Percentiles rank a stretch among this genome's conserved stretches.
Conservation (phyloP, 352 stramenopile genomes). For the Globisporangium sylvaticum region DNA sequence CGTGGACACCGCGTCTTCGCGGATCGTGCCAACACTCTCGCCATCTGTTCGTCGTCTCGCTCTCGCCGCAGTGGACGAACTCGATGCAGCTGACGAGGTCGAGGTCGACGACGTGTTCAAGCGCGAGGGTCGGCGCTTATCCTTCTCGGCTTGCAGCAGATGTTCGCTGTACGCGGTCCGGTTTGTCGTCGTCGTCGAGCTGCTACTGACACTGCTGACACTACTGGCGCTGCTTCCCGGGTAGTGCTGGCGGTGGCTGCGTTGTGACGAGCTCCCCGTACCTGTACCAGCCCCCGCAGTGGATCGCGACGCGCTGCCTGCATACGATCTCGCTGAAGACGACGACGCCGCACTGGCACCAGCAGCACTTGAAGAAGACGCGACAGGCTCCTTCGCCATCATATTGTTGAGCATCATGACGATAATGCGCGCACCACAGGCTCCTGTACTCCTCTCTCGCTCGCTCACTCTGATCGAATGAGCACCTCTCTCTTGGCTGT, state of each 20-base stretch:
- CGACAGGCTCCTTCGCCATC: neutral
- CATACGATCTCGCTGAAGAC: neutral
- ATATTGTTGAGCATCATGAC: conserved; percentile 10
- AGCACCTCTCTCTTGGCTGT: neutral
- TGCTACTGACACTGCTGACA: conserved; percentile 17
- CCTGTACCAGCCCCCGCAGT: neutral
- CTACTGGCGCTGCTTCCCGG: conserved; percentile 15
- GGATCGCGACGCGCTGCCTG: conserved; percentile 7
- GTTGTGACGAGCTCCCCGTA: conserved; percentile 5
- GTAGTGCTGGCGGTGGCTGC: conserved; percentile 1
- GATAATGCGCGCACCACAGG: neutral
- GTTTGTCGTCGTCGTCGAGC: conserved; percentile 11
- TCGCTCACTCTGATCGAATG: neutral
- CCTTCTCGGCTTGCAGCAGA: neutral
- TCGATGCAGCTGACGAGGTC: conserved; percentile 9
- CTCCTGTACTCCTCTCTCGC: neutral
- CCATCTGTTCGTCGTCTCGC: conserved; percentile 3
- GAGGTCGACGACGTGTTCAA: conserved; percentile 9
- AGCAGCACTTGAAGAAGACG: neutral
- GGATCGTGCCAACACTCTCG: conserved; percentile 5
- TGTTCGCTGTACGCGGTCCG: conserved; percentile 7
- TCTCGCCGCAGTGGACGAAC: neutral
- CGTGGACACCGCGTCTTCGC: conserved; percentile 8
- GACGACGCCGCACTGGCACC: neutral
- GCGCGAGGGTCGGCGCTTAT: conserved; percentile 12